phyloP scores from a whole-genome alignment of 306 rosid genomes.

The Quillaja saponaria region DNA sequence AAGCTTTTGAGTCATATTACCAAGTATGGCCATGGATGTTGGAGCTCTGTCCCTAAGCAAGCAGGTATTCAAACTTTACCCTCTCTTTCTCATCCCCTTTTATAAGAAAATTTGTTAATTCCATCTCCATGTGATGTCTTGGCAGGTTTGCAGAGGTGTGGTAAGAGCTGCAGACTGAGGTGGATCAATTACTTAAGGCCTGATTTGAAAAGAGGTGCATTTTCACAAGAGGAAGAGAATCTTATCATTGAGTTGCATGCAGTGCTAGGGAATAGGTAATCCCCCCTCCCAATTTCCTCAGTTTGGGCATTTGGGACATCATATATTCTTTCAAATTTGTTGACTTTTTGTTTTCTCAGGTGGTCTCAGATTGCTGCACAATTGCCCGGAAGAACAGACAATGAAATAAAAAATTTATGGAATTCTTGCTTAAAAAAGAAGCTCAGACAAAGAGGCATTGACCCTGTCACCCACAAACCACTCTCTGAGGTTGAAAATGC shows the following conservation, averaged over 20 bases:
- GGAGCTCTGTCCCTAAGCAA: constrained; percentile 71
- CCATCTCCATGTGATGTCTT: constrained; percentile 22
- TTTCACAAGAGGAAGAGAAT: constrained; percentile 57
- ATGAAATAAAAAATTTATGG: constrained; percentile 92
- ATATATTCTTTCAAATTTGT: background rate
- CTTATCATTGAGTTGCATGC: constrained; percentile 58
- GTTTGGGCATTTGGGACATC: background rate
- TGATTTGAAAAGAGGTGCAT: constrained; percentile 66
- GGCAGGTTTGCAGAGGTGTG: constrained; percentile 63
- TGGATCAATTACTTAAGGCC: constrained; percentile 69
- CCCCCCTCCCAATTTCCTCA: background rate
- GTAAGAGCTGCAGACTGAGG: constrained; percentile 67
- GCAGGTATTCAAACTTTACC: constrained; percentile 40
- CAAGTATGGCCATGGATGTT: constrained; percentile 58
- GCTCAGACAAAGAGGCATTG: constrained; percentile 78
- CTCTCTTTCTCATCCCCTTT: constrained; percentile 7
- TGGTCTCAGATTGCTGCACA: constrained; percentile 92
- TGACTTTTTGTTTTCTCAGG: constrained; percentile 39
- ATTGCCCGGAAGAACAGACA: constrained; percentile 87
- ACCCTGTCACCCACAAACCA: constrained; percentile 80
- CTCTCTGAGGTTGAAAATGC: constrained; percentile 49
- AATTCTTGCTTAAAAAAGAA: constrained; percentile 86
- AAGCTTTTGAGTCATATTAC: constrained; percentile 56
- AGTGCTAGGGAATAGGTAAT: constrained; percentile 58
- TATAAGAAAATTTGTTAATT: background rate